Percentiles rank a stretch among this genome's conserved stretches.
These are phyloP conservation scores for Candida stauntonica DNA, from an alignment of 805 yeast species.

Conservation along the genomic window DNA sequence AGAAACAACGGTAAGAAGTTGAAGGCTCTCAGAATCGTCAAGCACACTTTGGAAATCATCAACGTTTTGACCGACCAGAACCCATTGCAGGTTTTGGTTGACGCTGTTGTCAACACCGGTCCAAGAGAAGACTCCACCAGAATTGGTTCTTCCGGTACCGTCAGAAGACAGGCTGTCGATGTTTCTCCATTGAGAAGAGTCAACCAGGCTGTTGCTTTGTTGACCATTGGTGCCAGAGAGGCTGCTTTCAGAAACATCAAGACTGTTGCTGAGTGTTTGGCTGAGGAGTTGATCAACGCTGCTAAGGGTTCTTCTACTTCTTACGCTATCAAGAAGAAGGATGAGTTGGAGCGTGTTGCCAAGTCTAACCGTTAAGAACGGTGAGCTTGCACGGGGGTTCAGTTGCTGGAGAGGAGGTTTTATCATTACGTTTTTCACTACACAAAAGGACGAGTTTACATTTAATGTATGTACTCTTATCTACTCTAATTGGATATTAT, in stretches of 20 bases:
- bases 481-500: too few relatives aligned
- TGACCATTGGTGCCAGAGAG: slow-evolving; percentile 99
- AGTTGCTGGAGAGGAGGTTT: slow-evolving; percentile 9
- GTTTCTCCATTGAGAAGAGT: slow-evolving; percentile 99
- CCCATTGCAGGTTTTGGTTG: slow-evolving; percentile 99
- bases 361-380: slow-evolving; percentile 96
- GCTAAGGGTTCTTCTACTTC: slow-evolving; percentile 99
- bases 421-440: slow-evolving; percentile 14
- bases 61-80: slow-evolving; percentile 96
- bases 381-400: slow-evolving; percentile 11
- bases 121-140: slow-evolving; percentile 99
- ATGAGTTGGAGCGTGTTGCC: slow-evolving; percentile 99
- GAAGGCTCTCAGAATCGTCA: slow-evolving; percentile 99
- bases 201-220: slow-evolving; percentile 96
- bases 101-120: slow-evolving; percentile 99
- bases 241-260: slow-evolving; percentile 99
- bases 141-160: slow-evolving; percentile 99
- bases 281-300: slow-evolving; percentile 99
- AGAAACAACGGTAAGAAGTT: slow-evolving; percentile 99
- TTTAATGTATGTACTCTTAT: slow-evolving; percentile 19
- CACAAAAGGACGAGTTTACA: slow-evolving; percentile 7
- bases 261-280: slow-evolving; percentile 99
- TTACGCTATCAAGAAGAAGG: slow-evolving; percentile 99
- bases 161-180: slow-evolving; percentile 99
- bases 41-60: slow-evolving; percentile 98